Percentiles rank a stretch among this genome's conserved stretches.
These are phyloP conservation scores for Hirschfeldia incana DNA, from an alignment of 345 rosid species.

Conservation along the genomic window DNA sequence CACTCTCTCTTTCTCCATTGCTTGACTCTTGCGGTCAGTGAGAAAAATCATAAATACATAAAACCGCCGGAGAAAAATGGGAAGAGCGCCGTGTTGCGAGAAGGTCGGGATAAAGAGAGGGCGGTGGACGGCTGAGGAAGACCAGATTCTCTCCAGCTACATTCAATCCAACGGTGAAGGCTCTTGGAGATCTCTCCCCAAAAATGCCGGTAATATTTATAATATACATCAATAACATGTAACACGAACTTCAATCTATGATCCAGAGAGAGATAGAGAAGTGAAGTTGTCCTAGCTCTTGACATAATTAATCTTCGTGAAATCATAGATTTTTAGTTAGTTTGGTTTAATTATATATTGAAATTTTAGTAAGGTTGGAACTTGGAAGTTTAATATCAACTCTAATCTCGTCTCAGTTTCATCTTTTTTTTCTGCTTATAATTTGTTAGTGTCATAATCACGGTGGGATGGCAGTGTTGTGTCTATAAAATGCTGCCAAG, in stretches of 20 bases:
- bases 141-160: slow-evolving; percentile 36
- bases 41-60: slow-evolving; percentile 35
- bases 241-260: background rate
- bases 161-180: slow-evolving; percentile 43
- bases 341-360: background rate
- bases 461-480: background rate
- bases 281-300: background rate
- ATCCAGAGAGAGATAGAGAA: background rate
- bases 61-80: slow-evolving; percentile 58
- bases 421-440: background rate
- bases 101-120: slow-evolving; percentile 42
- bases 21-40: slow-evolving; percentile 7
- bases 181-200: slow-evolving; percentile 46
- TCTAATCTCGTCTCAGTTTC: background rate
- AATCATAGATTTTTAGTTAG: background rate
- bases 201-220: slow-evolving; percentile 36
- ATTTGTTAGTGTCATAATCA: slow-evolving; percentile 15
- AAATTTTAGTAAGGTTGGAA: background rate
- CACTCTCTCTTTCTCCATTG: background rate
- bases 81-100: slow-evolving; percentile 46
- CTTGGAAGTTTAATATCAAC: background rate
- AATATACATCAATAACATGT: background rate
- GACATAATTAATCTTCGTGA: background rate
- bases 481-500: slow-evolving; percentile 8
- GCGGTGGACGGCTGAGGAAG: slow-evolving; percentile 45